Evolutionary conservation across 1,139 yeast genomes (phyloP), one percentile per base, ranked within the genome.

Genomic region (Saccharomyces hybrid): DNA sequence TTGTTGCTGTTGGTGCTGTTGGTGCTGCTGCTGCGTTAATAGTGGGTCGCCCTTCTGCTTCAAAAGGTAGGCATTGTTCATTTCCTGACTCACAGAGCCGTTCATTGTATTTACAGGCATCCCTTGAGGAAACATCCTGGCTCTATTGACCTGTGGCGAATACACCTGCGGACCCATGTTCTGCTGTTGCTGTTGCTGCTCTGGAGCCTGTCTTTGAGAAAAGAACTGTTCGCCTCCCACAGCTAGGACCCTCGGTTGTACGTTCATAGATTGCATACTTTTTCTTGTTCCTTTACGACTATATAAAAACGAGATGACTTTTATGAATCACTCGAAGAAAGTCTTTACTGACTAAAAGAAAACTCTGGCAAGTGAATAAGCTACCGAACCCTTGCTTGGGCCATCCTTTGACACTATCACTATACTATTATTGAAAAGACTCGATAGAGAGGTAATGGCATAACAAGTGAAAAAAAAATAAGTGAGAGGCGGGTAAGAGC

Each of bases 1-100:
- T 50, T 64, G 68, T 19, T 19, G 23, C 23, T 19, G 23, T 19
- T 19, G 23, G 16, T 54, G 57, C 48, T 61, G 67, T 11, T 53
- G 41, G 3, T 34, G 41, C 14, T 34, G 41, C 19, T 34, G 41
- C 25, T 38, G 44, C 7, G 23, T 38, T 19, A 38, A 38, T 6
- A 38, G 44, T 13, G 44, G 44, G 2, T 38, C 44, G n/a, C 25
- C 44, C 44, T 38, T 38, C 44, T 38, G 44, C 8, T 38, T 38
- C 8, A 38, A 38, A 38, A 38, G 44, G 25, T 38, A 38, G 44
- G 44, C 44, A 38, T 38, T 38, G n/a, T 38, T 38, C 23, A 38
- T 38, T 6, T 38, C 44, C 44, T 38, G 44, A 38, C 13, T 38
- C 44, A 38, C 44, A 16, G 44, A 38, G 44, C 44, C 44, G 11